Percentiles rank a stretch among this genome's conserved stretches.
Conservation (phyloP, 257 asterid species). For the Solanum medicagineum region DNA sequence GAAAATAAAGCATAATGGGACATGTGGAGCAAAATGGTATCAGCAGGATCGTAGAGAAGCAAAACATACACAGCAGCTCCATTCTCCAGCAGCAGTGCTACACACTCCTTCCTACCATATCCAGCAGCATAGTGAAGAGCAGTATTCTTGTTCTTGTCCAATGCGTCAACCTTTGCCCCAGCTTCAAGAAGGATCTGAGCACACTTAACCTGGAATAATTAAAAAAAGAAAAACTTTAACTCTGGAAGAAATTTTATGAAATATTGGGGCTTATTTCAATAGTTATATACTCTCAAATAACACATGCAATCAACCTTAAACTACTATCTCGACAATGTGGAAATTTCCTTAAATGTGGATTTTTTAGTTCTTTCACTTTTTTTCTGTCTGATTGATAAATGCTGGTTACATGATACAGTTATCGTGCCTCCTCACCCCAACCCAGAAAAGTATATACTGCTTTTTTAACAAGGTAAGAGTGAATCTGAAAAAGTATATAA, state of each 20-base stretch:
- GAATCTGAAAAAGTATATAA: not conserved
- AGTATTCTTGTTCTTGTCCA: constrained; percentile 96
- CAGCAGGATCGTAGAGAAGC: not conserved
- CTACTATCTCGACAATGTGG: not conserved
- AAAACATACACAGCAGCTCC: constrained; percentile 96
- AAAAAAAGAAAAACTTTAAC: not conserved
- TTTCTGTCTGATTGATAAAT: not conserved
- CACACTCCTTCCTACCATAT: constrained; percentile 94
- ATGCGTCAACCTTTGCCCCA: constrained; percentile 85
- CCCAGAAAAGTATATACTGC: not conserved
- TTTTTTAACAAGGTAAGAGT: not conserved
- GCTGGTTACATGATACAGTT: not conserved
- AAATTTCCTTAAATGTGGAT: not conserved
- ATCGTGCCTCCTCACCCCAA: not conserved
- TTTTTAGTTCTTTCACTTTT: not conserved
- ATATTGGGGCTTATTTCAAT: not conserved
- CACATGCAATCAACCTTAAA: not conserved
- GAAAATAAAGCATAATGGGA: not conserved
- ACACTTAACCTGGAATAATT: constrained; percentile 60
- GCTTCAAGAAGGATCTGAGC: constrained; percentile 91
- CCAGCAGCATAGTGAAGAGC: constrained; percentile 99
- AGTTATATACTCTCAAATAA: not conserved
- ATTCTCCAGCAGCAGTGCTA: constrained; percentile 75
- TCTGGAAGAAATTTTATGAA: not conserved
- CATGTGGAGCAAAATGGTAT: not conserved